A percentile compares a stretch with the other conserved stretches of the same genome.
Evolutionary conservation across 2,329 filamentous ascomycete genomes (phyloP).

Genomic region (Colletotrichum coccodes): DNA sequence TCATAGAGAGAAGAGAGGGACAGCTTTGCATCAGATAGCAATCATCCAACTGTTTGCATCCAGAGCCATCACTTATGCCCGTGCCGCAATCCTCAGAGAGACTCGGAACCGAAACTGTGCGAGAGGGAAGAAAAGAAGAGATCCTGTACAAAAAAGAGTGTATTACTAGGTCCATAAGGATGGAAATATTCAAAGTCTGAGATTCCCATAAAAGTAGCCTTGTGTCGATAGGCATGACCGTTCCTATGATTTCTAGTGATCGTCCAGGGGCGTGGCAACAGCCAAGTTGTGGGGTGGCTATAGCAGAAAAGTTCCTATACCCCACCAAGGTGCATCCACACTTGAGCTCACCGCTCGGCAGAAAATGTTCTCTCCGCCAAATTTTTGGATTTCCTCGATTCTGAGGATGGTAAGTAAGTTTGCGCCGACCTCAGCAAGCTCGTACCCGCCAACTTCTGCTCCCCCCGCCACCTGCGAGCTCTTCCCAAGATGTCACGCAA

Average conservation of each 20-base stretch:
- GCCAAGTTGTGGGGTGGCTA: constrained; percentile 1
- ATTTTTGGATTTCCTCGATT: constrained; percentile 47
- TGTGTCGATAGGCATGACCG: not conserved
- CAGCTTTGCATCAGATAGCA: constrained; percentile 33
- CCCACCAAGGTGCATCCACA: constrained; percentile 13
- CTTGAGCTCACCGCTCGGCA: constrained; percentile 49
- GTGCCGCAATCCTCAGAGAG: constrained; percentile 6
- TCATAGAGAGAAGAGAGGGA: constrained; percentile 27
- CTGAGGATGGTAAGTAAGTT: constrained; percentile 1
- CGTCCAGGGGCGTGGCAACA: not conserved
- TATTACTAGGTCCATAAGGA: constrained; percentile 25
- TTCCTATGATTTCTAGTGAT: not conserved
- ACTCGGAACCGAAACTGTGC: not conserved
- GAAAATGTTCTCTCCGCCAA: constrained; percentile 44
- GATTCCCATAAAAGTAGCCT: not conserved
- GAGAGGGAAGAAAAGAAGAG: not conserved
- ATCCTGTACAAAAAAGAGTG: constrained; percentile 31
- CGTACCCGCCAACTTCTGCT: constrained; percentile 12
- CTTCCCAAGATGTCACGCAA: constrained; percentile 67
- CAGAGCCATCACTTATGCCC: constrained; percentile 12
- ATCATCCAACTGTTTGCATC: constrained; percentile 30
- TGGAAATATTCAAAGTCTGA: not conserved
- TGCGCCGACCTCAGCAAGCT: constrained; percentile 16
- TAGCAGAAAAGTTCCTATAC: constrained; percentile 24
- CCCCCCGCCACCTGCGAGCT: constrained; percentile 17